A percentile compares a stretch with the other conserved stretches of the same genome.
Evolutionary conservation across 805 yeast genomes (phyloP).

Genomic region (Candida krabiensis): DNA sequence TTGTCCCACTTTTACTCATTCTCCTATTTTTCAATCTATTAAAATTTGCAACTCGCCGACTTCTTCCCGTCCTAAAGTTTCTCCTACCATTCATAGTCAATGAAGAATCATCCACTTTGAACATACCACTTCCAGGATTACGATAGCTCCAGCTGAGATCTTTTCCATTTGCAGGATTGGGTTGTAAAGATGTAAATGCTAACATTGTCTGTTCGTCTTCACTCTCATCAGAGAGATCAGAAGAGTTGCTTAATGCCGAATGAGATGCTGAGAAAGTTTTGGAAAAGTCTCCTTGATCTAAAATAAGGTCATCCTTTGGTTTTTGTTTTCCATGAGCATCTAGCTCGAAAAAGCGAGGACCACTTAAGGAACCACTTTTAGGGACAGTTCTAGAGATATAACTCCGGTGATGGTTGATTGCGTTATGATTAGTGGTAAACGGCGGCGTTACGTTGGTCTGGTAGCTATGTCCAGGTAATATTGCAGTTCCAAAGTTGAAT

Average conservation of each 20-base stretch:
- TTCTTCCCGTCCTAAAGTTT: slow-evolving; percentile 17
- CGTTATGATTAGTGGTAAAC: slow-evolving; percentile 9
- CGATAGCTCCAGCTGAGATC: slow-evolving; percentile 30
- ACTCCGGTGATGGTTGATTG: slow-evolving; percentile 4
- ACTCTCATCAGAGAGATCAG: slow-evolving; percentile 20
- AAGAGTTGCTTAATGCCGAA: slow-evolving; percentile 11
- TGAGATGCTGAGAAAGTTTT: slow-evolving; percentile 10
- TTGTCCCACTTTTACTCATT: slow-evolving; percentile 44
- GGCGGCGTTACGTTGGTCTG: slow-evolving; percentile 11
- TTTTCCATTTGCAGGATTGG: slow-evolving; percentile 40
- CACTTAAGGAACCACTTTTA: not conserved
- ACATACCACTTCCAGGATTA: slow-evolving; percentile 16
- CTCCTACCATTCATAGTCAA: slow-evolving; percentile 12
- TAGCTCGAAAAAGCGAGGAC: not conserved
- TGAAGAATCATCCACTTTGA: slow-evolving; percentile 18
- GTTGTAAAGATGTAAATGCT: slow-evolving; percentile 22
- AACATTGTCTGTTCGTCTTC: slow-evolving; percentile 33
- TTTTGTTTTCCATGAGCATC: not conserved
- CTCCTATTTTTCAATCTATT: slow-evolving; percentile 43
- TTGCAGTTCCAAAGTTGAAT: slow-evolving; percentile 29
- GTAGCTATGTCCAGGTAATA: slow-evolving; percentile 10
- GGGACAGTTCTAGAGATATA: not conserved
- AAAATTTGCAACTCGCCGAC: slow-evolving; percentile 22
- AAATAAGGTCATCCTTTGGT: slow-evolving; percentile 7
- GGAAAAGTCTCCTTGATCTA: slow-evolving; percentile 7